Conservation (phyloP, 129 eudicot species). For the Lactuca saligna region DNA sequence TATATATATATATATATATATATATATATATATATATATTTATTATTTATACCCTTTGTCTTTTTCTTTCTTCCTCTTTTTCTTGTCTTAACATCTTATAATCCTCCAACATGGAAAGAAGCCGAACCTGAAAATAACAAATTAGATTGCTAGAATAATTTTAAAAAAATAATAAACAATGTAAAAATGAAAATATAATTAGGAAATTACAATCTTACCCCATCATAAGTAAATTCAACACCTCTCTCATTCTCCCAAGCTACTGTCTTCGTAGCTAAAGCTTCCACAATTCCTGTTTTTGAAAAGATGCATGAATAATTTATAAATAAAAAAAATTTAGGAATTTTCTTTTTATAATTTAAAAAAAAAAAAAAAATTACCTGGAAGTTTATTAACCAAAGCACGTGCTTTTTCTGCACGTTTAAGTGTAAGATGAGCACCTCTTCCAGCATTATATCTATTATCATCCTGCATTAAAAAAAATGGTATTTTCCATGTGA, state of each 20-base stretch:
- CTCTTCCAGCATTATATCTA: conserved; percentile 89
- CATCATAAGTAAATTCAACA: conserved; percentile 72
- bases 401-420: conserved; percentile 98
- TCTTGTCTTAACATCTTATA: conserved; percentile 64
- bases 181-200: background rate
- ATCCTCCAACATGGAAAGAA: conserved; percentile 86
- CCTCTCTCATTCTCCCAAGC: conserved; percentile 88
- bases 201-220: conserved; percentile 44
- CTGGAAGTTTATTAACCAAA: conserved; percentile 82
- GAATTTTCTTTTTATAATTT: conserved; percentile 1
- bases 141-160: conserved; percentile 5
- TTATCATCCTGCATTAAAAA: conserved; percentile 66
- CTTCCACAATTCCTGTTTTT: conserved; percentile 78
- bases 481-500: no score
- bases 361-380: conserved; percentile 38
- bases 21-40: no score
- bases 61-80: conserved; percentile 78
- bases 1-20: background rate
- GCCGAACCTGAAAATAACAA: conserved; percentile 54
- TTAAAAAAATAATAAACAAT: background rate
- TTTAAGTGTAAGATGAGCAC: conserved; percentile 88
- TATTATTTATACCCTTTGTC: conserved; percentile 68
- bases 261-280: conserved; percentile 52
- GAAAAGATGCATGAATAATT: conserved; percentile 15
- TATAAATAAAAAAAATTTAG: background rate